phyloP scores from a whole-genome alignment of 129 eudicot species.

The Chrysanthemum lavandulifolium region DNA sequence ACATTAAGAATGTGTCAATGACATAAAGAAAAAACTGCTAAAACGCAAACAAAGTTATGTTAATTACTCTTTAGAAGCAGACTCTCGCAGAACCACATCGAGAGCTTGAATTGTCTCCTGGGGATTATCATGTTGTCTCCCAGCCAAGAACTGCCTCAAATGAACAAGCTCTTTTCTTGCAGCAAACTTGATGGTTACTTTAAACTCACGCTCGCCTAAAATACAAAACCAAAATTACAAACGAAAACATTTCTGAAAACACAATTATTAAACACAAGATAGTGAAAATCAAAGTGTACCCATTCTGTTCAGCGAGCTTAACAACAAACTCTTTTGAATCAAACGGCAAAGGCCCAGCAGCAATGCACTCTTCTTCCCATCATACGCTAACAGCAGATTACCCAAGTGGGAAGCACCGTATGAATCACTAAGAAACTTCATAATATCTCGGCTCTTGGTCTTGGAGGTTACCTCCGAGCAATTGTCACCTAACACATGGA shows the following conservation, averaged over 20 bases:
- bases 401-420: constrained; percentile 49
- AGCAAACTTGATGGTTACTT: constrained; percentile 66
- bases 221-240: neutral
- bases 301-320: constrained; percentile 35
- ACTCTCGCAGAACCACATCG: constrained; percentile 70
- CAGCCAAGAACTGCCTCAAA: constrained; percentile 40
- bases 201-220: constrained; percentile 56
- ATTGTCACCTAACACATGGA: constrained; percentile 54
- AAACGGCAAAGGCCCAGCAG: constrained; percentile 70
- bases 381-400: constrained; percentile 50
- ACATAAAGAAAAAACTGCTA: neutral
- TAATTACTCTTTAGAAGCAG: constrained; percentile 39
- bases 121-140: constrained; percentile 57
- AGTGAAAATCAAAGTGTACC: constrained; percentile 9
- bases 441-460: constrained; percentile 45
- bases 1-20: neutral
- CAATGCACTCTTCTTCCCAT: constrained; percentile 69
- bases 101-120: constrained; percentile 79
- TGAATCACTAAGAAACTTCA: constrained; percentile 32
- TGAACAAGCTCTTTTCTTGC: constrained; percentile 50
- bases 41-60: neutral
- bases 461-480: constrained; percentile 59
- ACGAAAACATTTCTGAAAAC: neutral
- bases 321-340: constrained; percentile 63
- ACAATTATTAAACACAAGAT: neutral